A percentile compares a stretch with the other conserved stretches of the same genome.
Conservation (phyloP, 2,329 filamentous ascomycete species). For the Stagonosporopsis cucurbitacearum region DNA sequence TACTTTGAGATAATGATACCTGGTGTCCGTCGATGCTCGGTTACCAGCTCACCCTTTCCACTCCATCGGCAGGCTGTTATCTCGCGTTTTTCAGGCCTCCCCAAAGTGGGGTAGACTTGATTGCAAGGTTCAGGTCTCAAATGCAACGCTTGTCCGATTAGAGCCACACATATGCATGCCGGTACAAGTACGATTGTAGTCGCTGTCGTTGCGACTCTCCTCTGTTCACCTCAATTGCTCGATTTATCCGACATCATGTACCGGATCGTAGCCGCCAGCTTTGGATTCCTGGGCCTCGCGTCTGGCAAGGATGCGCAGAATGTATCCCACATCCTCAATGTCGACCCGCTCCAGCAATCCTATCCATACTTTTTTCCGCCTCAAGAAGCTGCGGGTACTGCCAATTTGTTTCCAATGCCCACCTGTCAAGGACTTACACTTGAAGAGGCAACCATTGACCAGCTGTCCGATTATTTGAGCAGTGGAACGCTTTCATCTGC, state of each 20-base stretch:
- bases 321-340: slow-evolving; percentile 20
- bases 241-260: not conserved
- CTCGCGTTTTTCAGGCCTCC: not conserved
- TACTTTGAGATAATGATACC: not conserved
- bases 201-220: not conserved
- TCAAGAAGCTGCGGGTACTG: slow-evolving; percentile 31
- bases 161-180: slow-evolving; percentile 10
- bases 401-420: slow-evolving; percentile 66
- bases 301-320: slow-evolving; percentile 8
- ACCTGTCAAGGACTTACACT: slow-evolving; percentile 65
- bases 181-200: slow-evolving; percentile 8
- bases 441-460: slow-evolving; percentile 73
- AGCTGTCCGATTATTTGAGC: slow-evolving; percentile 67
- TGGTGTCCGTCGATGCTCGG: not conserved
- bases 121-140: slow-evolving; percentile 5
- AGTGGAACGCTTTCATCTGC: slow-evolving; percentile 44
- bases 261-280: not conserved
- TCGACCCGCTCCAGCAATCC: slow-evolving; percentile 35
- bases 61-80: not conserved
- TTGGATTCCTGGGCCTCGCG: not conserved
- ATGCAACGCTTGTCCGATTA: not conserved
- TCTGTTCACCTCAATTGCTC: not conserved
- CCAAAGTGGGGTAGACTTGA: slow-evolving; percentile 8
- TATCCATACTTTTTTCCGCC: slow-evolving; percentile 48
- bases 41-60: not conserved